Base-by-base conservation (phyloP, 352 stramenopile genomes). In the Elongisporangium anandrum region DNA sequence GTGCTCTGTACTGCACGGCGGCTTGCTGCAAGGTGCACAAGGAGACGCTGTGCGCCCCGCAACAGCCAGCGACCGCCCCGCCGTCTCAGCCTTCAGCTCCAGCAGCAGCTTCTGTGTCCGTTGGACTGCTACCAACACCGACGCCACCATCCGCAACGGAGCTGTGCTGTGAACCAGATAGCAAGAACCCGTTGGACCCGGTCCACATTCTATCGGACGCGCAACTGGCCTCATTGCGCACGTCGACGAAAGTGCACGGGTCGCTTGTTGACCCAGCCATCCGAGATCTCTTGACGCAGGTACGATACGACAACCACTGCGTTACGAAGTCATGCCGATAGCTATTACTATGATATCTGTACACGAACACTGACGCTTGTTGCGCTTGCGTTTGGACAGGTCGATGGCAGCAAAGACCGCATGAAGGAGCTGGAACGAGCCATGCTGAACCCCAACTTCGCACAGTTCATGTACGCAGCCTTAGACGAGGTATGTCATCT, bases 1-100 rank as follows among this genome's bases (percentile, higher is more conserved):
- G 83, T 52, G 57, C 70, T 41, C 76, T 75, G 21, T 94, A 94
- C 69, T 94, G 85, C 63, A 92, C 80, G 50, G 63, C 82, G 0
- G 68, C 71, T 4, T 94, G 85, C 66, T 94, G 79, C 80, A 94
- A 92, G 71, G 72, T 58, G 39, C 85, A 94, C 68, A 93, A 92
- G 56, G 78, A 92, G 56, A 72, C 70, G 50, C 73, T 76, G 19
- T 94, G 85, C 50, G 68, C 68, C 13, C 61, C 66, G 6, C 55
- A 66, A 34, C 65, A 63, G 8, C 52, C 51, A 3, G 60, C 68
- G 39, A 52, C 64, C 45, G 39, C 56, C 12, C 45, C 52, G 38
- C 38, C 56, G 19, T 2, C 59, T 29, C 41, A 58, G 20, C 29
- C 54, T 54, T 47, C 54, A 12, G 20, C 61, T 54, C 24, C 24